These are phyloP conservation scores for Melaleuca quinquenervia DNA, from an alignment of 345 rosid genomes.

Conservation along the genomic window DNA sequence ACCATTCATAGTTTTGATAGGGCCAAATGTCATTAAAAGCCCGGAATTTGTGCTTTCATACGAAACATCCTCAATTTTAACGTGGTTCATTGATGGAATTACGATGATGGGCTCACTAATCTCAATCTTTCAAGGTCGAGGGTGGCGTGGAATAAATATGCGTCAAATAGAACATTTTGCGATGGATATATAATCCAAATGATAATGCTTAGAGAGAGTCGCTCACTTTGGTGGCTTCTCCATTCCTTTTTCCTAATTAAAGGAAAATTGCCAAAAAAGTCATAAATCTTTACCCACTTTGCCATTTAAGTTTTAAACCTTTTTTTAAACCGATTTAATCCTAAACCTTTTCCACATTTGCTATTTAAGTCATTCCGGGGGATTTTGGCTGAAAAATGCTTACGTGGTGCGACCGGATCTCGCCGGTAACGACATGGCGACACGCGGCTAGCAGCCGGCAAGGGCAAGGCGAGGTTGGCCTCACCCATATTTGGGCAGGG, in stretches of 20 bases:
- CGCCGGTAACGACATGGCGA: no score
- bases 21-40: background rate
- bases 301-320: no score
- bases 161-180: background rate
- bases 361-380: no score
- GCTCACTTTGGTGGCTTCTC: background rate
- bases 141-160: background rate
- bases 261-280: no score
- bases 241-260: background rate
- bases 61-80: background rate
- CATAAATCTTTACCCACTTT: no score
- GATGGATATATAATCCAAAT: background rate
- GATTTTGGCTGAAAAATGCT: no score
- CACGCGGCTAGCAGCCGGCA: no score
- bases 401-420: no score
- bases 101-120: fast-evolving
- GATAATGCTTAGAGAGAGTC: background rate
- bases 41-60: background rate
- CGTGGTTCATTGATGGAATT: background rate
- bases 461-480: no score
- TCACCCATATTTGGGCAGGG: no score
- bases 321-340: no score
- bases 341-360: no score
- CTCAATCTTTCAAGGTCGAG: background rate
- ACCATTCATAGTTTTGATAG: background rate